Percentiles rank a stretch among this genome's conserved stretches.
Conservation (phyloP, 208 protist genomes). For the Trypanosoma scelopori region DNA sequence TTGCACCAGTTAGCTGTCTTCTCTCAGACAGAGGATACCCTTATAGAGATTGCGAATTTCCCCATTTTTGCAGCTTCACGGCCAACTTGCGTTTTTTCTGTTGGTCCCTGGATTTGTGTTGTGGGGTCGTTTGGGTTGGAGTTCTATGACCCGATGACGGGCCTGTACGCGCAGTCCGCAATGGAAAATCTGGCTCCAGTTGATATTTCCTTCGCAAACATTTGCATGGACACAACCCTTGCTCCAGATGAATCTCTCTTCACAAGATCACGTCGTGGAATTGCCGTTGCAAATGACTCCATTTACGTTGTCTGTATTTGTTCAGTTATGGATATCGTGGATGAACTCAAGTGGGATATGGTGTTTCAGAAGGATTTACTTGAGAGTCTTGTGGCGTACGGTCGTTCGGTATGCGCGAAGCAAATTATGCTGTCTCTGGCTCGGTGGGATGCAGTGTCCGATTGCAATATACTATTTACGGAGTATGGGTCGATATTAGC, state of each 20-base stretch:
- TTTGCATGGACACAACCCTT: constrained; percentile 12
- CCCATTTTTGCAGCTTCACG: constrained; percentile 19
- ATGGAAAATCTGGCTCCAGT: constrained; percentile 13
- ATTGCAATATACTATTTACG: constrained; percentile 24
- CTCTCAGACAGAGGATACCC: neutral
- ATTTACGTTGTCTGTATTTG: constrained; percentile 14
- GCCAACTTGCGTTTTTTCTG: constrained; percentile 22
- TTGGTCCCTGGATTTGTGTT: constrained; percentile 31
- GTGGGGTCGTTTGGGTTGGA: constrained; percentile 25
- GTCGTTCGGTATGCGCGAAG: constrained; percentile 22
- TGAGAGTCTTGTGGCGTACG: constrained; percentile 20
- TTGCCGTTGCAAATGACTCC: constrained; percentile 14
- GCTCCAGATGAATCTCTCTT: constrained; percentile 15
- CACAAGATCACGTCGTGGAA: constrained; percentile 21
- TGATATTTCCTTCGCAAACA: constrained; percentile 18
- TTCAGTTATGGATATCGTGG: constrained; percentile 29
- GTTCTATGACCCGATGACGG: constrained; percentile 27
- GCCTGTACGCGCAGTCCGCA: constrained; percentile 19
- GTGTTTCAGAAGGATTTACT: constrained; percentile 22
- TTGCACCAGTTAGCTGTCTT: constrained; percentile 16
- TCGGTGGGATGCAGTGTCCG: constrained; percentile 7
- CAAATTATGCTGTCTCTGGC: constrained; percentile 1
- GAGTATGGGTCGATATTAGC: constrained; percentile 28
- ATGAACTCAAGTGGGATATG: constrained; percentile 20
- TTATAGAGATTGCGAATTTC: constrained; percentile 21